Evolutionary conservation across 345 rosid genomes (phyloP).

Genomic region (Garcia nutans): DNA sequence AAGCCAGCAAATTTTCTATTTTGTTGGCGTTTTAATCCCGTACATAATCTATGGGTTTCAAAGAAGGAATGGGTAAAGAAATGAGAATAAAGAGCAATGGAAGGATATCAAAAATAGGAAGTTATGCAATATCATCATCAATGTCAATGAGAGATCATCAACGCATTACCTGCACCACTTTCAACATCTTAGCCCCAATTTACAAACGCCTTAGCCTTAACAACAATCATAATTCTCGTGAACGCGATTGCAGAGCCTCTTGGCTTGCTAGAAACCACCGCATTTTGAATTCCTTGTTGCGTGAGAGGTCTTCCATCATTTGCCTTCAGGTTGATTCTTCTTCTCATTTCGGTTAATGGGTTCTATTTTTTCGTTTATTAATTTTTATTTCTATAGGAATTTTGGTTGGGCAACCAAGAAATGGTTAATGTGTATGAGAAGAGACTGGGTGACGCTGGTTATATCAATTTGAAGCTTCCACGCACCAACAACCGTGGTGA

Average conservation of each 20-base stretch:
- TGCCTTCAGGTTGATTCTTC: slow-evolving; percentile 69
- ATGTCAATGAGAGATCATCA: slow-evolving; percentile 54
- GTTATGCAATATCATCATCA: slow-evolving; percentile 79
- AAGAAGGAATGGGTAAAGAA: slow-evolving; percentile 16
- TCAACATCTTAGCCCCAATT: slow-evolving; percentile 79
- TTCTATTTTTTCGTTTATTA: slow-evolving; percentile 81
- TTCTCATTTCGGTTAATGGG: slow-evolving; percentile 86
- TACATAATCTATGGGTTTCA: too few species aligned
- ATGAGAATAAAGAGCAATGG: slow-evolving; percentile 45
- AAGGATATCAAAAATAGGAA: slow-evolving; percentile 73
- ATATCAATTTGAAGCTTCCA: slow-evolving; percentile 51
- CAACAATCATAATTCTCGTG: slow-evolving; percentile 52
- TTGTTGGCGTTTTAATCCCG: too few species aligned
- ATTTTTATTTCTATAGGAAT: slow-evolving; percentile 45
- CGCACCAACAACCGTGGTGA: slow-evolving; percentile 61
- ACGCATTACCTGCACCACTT: slow-evolving; percentile 70
- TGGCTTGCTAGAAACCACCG: slow-evolving; percentile 59
- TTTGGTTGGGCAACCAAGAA: slow-evolving; percentile 79
- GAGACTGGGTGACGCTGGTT: slow-evolving; percentile 60
- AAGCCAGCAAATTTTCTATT: too few species aligned
- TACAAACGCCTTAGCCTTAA: slow-evolving; percentile 54
- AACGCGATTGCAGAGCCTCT: slow-evolving; percentile 52
- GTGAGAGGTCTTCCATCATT: slow-evolving; percentile 60
- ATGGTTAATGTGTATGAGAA: slow-evolving; percentile 63
- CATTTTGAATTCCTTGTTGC: slow-evolving; percentile 66